Base-by-base conservation (phyloP, 495 filamentous ascomycete species). In the Clavariopsis aquatica region DNA sequence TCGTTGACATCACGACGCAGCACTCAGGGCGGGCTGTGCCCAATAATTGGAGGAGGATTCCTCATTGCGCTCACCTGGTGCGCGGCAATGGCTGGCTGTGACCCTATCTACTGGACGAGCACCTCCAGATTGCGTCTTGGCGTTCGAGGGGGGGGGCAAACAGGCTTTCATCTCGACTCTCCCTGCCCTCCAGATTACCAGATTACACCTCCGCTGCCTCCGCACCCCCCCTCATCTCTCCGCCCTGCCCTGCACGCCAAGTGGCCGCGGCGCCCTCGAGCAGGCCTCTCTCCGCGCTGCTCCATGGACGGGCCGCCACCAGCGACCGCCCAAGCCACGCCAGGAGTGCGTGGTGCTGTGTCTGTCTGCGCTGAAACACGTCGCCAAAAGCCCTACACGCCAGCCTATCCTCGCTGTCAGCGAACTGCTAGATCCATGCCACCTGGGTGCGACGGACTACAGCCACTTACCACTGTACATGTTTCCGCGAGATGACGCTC, bases 381-480 rank as follows among this genome's bases (percentile, higher is more conserved):
- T 49, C 60, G 17, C 59, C 46, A 49, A 77, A 76, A 28, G 75
- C 76, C 45, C 54, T 73, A 60, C 64, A 76, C 36, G 69, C 74
- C 51, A 78, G 62, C 75, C 75, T 77, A 51, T 52, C 57, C n/a
- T 22, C 28, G 45, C 49, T n/a, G 24, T 63, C 38, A 63, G 60
- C 60, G 10, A 23, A 29, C 51, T 17, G 17, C 1, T 10, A 28
- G 23, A 61, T 13, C 31, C 13, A 36, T 36, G 38, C 9, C 8
- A 43, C 38, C n/a, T n/a, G 6, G 13, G n/a, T 6, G 38, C 12
- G 38, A 43, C 38, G 38, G 38, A 43, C 38, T n/a, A 43, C 9
- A 58, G 66, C 66, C 67, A 60, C 65, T 70, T 73, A 88, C 88
- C 89, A 93, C 59, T 84, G 77, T 12, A 96, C 77, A 63, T 95